phyloP scores from a whole-genome alignment of 805 yeast genomes.

The Dipodascus albidus region DNA sequence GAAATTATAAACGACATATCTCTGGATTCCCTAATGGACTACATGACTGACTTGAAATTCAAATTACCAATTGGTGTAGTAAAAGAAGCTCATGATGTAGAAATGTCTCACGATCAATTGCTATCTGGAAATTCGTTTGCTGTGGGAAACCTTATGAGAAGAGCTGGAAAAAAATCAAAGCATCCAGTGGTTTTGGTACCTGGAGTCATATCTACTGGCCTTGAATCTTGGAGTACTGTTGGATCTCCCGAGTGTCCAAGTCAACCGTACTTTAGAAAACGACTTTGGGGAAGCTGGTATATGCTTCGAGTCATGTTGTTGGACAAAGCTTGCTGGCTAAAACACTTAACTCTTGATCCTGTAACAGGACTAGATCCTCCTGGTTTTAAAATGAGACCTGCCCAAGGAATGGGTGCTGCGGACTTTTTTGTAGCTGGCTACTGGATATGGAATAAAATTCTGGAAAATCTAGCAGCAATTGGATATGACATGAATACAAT shows the following conservation, averaged over 20 bases:
- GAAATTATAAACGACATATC: slow-evolving; percentile 39
- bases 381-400: slow-evolving; percentile 68
- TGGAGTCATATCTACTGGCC: slow-evolving; percentile 90
- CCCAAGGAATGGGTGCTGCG: slow-evolving; percentile 94
- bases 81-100: slow-evolving; percentile 47
- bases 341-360: slow-evolving; percentile 80
- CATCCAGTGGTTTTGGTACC: slow-evolving; percentile 88
- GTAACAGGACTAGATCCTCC: slow-evolving; percentile 91
- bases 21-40: slow-evolving; percentile 46
- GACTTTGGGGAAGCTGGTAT: slow-evolving; percentile 95
- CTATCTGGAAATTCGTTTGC: slow-evolving; percentile 64
- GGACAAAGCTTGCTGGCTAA: slow-evolving; percentile 89
- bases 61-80: slow-evolving; percentile 57
- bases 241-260: slow-evolving; percentile 76
- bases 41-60: slow-evolving; percentile 63
- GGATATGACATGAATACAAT: slow-evolving; percentile 89
- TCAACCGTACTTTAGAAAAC: slow-evolving; percentile 72
- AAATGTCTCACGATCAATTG: slow-evolving; percentile 25
- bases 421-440: slow-evolving; percentile 95
- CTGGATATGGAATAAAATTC: slow-evolving; percentile 96
- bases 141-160: slow-evolving; percentile 61
- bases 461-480: slow-evolving; percentile 85
- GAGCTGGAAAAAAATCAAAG: slow-evolving; percentile 41
- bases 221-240: slow-evolving; percentile 83
- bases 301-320: slow-evolving; percentile 88